Evolutionary conservation across 1,139 yeast species (phyloP).

Genomic region (Diutina siamensis): DNA sequence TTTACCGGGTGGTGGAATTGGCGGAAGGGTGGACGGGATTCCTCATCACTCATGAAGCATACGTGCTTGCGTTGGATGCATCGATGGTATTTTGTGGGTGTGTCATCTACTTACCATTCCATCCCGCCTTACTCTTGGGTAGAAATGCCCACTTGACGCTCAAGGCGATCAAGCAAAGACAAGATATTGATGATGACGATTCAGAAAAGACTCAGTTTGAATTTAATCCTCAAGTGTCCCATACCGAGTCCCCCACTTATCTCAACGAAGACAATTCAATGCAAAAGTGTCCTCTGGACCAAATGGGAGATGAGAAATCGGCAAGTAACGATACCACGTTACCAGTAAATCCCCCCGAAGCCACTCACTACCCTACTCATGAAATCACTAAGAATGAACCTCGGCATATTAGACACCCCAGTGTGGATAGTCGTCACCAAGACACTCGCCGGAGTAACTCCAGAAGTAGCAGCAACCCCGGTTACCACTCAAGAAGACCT

Average conservation of each 20-base stretch:
- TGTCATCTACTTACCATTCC: conserved; percentile 14
- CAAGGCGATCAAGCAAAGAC: neutral
- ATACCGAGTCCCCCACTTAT: neutral
- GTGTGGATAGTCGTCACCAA: too few relatives aligned
- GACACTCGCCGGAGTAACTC: too few relatives aligned
- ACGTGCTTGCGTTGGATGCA: conserved; percentile 19
- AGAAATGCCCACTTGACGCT: conserved; percentile 9
- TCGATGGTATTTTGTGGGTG: conserved; percentile 15
- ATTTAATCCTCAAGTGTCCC: neutral
- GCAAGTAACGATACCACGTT: too few relatives aligned
- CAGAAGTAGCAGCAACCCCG: too few relatives aligned
- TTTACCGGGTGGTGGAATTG: conserved; percentile 22
- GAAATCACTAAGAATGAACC: too few relatives aligned
- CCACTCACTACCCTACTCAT: too few relatives aligned
- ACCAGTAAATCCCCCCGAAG: too few relatives aligned
- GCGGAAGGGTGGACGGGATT: conserved; percentile 24
- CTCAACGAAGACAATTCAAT: neutral
- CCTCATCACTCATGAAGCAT: conserved; percentile 22
- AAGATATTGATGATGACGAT: neutral
- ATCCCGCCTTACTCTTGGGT: conserved; percentile 20
- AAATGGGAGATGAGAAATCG: too few relatives aligned
- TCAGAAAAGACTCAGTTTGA: neutral
- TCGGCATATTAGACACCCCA: too few relatives aligned
- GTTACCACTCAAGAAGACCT: neutral
- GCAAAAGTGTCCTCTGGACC: too few relatives aligned